Percentiles rank a stretch among this genome's conserved stretches.
Evolutionary conservation across 371 early-diverging fungal genomes (phyloP).

Genomic region (Mortierella sp.): DNA sequence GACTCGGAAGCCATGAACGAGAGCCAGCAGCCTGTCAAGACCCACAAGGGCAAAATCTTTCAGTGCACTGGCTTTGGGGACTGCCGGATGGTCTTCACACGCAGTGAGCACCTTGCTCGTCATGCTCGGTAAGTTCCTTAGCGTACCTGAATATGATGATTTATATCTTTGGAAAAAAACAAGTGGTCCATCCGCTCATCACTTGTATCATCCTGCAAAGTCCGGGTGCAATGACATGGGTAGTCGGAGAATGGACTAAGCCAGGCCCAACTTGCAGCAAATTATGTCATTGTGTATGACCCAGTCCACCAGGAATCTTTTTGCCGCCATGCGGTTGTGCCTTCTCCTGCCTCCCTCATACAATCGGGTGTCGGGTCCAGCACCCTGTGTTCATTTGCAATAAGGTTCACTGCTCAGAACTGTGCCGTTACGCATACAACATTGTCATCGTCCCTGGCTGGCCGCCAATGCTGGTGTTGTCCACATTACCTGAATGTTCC

Average conservation of each 20-base stretch:
- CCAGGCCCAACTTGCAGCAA: too few species aligned
- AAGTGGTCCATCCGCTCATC: not conserved
- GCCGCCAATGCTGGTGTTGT: not conserved
- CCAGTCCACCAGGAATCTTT: too few species aligned
- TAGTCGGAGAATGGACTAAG: too few species aligned
- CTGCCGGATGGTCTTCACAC: constrained; percentile 65
- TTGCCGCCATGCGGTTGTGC: constrained; percentile 3
- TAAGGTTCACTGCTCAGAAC: constrained; percentile 12
- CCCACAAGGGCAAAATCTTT: constrained; percentile 55
- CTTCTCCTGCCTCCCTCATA: not conserved
- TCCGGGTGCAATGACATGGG: too few species aligned
- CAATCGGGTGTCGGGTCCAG: too few species aligned
- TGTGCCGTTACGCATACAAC: too few species aligned
- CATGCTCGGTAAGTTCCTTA: constrained; percentile 53
- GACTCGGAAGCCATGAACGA: constrained; percentile 10
- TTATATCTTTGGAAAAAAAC: not conserved
- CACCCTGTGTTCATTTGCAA: not conserved
- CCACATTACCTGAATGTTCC: too few species aligned
- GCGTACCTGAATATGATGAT: constrained; percentile 3
- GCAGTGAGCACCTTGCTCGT: constrained; percentile 64
- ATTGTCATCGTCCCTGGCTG: too few species aligned
- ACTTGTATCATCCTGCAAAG: not conserved
- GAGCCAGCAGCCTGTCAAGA: constrained; percentile 12
- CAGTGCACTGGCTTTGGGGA: constrained; percentile 64
- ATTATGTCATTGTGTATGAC: too few species aligned